Base-by-base conservation (phyloP, 441 rosid genomes). In the Pelargonium cotyledonis region DNA sequence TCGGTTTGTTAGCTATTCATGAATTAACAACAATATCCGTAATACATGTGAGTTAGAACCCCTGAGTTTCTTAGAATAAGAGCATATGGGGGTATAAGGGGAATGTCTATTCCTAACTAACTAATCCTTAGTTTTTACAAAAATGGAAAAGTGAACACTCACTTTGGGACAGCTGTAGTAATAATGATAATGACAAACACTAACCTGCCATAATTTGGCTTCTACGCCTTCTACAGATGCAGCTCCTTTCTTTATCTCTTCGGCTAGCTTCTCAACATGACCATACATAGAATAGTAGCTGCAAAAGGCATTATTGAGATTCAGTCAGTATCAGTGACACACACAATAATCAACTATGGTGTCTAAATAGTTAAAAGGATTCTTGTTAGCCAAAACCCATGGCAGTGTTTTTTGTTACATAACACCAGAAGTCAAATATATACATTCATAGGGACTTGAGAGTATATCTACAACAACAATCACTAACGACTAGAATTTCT, bases 251-350 rank as follows among this genome's bases (percentile, higher is more conserved):
- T 82, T 85, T 65, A 94, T 91, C 72, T 88, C 95, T 76, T 88
- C 90, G 4, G 98, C 97, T 71, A 91, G 81, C 74, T 81, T 91
- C 85, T 81, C 95, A 14, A 94, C 98, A 70, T 94, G 98, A 14
- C 98, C 98, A 18, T 94, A 94, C 97, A 89, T 91, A 67, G 97
- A 91, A 83, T 94, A 94, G 86, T 89, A 94, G 75, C 99, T 94
- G 79, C 19, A 65, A 2, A 70, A 65, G 55, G 41, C 65, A 70
- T 58, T 9, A 58, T 3, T 1, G 15, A 58, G 11, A 4, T 58
- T 16, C 31, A 58, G 31, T 58, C 63, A 58, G 1, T 49, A 49
- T 6, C 57, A 49, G n/a, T 49, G 57, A 49, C n/a, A 49, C 18
- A 57, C 60, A 55, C 8, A 55, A 55, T 83, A 78, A 71, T 14